These are phyloP conservation scores for Mortierella sp. DNA, from an alignment of 371 early-diverging fungal species.

Conservation along the genomic window DNA sequence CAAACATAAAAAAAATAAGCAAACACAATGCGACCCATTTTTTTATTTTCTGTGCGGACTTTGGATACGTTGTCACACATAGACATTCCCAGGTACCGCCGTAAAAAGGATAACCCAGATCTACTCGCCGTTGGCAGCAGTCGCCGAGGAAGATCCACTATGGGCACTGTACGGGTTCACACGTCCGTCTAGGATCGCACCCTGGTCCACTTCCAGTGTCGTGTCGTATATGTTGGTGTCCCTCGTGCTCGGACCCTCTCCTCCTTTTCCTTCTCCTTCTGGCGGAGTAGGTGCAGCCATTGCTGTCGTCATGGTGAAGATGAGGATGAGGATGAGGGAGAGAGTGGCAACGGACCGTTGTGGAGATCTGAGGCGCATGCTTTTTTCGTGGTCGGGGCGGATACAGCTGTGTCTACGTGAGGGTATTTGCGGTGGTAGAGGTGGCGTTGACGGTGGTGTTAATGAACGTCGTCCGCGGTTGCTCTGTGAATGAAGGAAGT, in stretches of 20 bases:
- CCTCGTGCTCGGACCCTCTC: not conserved
- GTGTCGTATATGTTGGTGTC: constrained; percentile 7
- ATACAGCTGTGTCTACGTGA: not conserved
- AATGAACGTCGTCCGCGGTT: not conserved
- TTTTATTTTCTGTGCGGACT: not conserved
- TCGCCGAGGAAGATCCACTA: not conserved
- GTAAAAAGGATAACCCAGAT: not conserved
- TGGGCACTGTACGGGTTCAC: not conserved
- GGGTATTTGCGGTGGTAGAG: not conserved
- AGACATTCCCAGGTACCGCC: not conserved
- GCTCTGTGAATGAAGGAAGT: not conserved
- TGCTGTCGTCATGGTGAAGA: not conserved
- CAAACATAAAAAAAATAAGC: not conserved
- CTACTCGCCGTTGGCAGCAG: not conserved
- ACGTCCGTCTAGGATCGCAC: not conserved
- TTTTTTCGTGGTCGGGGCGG: too few species aligned
- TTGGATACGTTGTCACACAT: not conserved
- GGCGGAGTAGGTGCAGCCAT: not conserved
- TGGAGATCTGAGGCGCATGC: not conserved
- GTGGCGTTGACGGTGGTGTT: not conserved
- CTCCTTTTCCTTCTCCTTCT: not conserved
- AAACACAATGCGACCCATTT: not conserved
- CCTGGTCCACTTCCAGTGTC: not conserved
- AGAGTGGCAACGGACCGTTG: not conserved
- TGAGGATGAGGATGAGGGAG: too few species aligned